These are phyloP conservation scores for Naganishia friedmannii DNA, from an alignment of 768 basidiomycete species.

Conservation along the genomic window DNA sequence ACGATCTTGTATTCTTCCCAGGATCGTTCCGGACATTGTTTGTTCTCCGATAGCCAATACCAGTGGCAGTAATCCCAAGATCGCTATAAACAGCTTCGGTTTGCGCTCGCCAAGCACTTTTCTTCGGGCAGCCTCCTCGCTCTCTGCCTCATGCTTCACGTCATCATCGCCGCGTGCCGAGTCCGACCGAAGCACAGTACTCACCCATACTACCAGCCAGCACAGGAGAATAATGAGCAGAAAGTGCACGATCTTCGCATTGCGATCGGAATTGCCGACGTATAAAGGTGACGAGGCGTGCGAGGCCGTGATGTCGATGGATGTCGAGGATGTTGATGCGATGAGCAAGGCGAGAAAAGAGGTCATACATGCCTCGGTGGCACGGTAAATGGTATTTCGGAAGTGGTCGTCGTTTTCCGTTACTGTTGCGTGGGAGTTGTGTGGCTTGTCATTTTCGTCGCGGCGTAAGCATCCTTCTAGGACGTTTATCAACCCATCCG, in stretches of 20 bases:
- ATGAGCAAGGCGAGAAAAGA: not conserved
- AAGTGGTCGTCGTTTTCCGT: not conserved
- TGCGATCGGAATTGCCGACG: not conserved
- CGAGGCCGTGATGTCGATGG: not conserved
- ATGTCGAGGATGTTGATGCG: not conserved
- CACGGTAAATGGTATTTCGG: not conserved
- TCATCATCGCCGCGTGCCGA: not conserved
- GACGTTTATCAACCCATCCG: not conserved
- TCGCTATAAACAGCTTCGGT: not conserved
- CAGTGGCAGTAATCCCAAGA: not conserved
- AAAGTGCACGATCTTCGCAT: not conserved
- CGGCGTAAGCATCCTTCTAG: not conserved
- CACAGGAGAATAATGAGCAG: not conserved
- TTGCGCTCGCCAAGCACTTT: not conserved
- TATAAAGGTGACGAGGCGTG: not conserved
- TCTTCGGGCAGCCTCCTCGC: not conserved
- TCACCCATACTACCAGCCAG: not conserved
- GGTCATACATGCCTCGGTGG: not conserved
- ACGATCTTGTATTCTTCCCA: not conserved
- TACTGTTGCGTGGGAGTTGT: not conserved
- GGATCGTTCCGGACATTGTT: not conserved
- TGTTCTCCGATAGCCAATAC: not conserved
- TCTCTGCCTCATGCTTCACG: not conserved
- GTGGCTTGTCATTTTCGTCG: not conserved
- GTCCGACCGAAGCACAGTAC: not conserved